These are phyloP conservation scores for Xylariaceae sp. DNA, from an alignment of 2,329 filamentous ascomycete genomes.

Conservation along the genomic window DNA sequence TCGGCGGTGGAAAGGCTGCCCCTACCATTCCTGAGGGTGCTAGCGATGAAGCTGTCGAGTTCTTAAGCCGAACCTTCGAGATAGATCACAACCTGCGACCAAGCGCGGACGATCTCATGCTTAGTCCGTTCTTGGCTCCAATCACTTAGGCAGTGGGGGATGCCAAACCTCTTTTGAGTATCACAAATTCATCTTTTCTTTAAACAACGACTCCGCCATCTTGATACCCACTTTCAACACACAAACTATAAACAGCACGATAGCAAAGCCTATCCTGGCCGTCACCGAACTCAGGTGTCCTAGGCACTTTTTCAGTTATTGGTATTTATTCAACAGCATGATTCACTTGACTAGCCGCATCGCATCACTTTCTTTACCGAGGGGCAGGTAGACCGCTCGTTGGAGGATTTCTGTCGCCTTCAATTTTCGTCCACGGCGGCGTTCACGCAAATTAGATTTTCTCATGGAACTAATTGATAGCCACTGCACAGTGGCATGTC, in stretches of 20 bases:
- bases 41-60: conserved; percentile 79
- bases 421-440: neutral
- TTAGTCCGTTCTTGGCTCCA: conserved; percentile 78
- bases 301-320: neutral
- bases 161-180: neutral
- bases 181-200: neutral
- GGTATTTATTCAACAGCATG: neutral
- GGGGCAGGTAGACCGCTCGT: neutral
- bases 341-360: neutral
- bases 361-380: neutral
- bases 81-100: conserved; percentile 92
- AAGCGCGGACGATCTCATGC: conserved; percentile 86
- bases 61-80: conserved; percentile 89
- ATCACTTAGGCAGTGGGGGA: conserved; percentile 52
- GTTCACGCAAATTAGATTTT: neutral
- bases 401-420: neutral
- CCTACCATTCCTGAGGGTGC: conserved; percentile 88
- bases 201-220: conserved; percentile 5
- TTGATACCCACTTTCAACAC: conserved; percentile 19
- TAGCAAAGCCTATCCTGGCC: neutral
- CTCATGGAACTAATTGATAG: neutral
- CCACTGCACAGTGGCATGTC: neutral
- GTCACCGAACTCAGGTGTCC: neutral
- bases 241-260: neutral
- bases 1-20: conserved; percentile 82